phyloP scores from a whole-genome alignment of 164 flowering plant genomes.

The Chloranthus sessilifolius region DNA sequence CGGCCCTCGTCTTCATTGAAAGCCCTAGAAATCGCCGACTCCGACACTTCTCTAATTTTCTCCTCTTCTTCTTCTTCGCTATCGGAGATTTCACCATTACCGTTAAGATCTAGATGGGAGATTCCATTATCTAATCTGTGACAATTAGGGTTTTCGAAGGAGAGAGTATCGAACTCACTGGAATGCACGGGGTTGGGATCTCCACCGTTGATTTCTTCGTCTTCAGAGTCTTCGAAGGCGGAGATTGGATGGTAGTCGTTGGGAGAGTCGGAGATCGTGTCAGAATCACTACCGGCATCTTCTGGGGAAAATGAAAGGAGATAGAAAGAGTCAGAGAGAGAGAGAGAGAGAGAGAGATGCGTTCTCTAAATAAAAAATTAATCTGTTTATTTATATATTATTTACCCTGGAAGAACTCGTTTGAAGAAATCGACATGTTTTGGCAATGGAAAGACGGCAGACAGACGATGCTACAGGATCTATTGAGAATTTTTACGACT shows the following conservation, averaged over 20 bases:
- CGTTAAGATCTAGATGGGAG: slow-evolving; percentile 16
- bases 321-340: not conserved
- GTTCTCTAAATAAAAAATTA: not conserved
- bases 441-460: too few relatives aligned
- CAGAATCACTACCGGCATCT: slow-evolving; percentile 48
- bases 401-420: slow-evolving; percentile 25
- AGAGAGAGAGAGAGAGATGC: not conserved
- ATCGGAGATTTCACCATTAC: slow-evolving; percentile 17
- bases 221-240: slow-evolving; percentile 23
- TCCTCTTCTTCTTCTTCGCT: slow-evolving; percentile 41
- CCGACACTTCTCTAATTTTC: slow-evolving; percentile 28
- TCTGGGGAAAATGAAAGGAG: slow-evolving; percentile 19
- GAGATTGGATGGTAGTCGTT: slow-evolving; percentile 62
- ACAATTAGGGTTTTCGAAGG: slow-evolving; percentile 9
- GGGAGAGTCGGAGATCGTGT: slow-evolving; percentile 32
- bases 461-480: too few relatives aligned
- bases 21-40: slow-evolving; percentile 42
- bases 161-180: not conserved
- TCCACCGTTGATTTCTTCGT: slow-evolving; percentile 6
- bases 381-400: not conserved
- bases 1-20: slow-evolving; percentile 72
- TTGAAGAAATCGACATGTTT: slow-evolving; percentile 24
- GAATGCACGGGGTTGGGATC: slow-evolving; percentile 6
- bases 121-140: slow-evolving; percentile 8
- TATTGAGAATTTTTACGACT: too few relatives aligned